phyloP scores from a whole-genome alignment of 371 early-diverging fungal species.

The Conidiobolus incongruus region DNA sequence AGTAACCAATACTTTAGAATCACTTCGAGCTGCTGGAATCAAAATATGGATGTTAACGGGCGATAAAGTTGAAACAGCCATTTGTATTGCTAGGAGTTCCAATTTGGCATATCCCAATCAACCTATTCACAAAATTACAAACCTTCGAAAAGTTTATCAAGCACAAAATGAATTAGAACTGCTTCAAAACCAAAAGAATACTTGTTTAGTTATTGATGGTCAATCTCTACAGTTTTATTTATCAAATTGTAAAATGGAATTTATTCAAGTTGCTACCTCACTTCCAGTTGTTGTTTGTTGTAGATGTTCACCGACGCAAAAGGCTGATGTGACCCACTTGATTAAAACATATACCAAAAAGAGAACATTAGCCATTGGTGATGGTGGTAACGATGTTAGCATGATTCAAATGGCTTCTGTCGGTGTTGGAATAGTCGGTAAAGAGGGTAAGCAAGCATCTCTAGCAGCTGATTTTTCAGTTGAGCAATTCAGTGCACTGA shows the following conservation, averaged over 20 bases:
- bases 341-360: conserved; percentile 58
- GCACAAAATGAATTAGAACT: conserved; percentile 40
- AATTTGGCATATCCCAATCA: conserved; percentile 80
- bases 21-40: conserved; percentile 87
- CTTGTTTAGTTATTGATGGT: conserved; percentile 94
- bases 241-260: conserved; percentile 51
- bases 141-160: conserved; percentile 11
- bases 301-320: conserved; percentile 98
- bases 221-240: conserved; percentile 52
- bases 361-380: conserved; percentile 87
- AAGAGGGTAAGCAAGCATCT: conserved; percentile 96
- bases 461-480: conserved; percentile 95
- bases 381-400: conserved; percentile 98
- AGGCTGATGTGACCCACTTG: conserved; percentile 85
- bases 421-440: conserved; percentile 96
- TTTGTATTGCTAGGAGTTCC: conserved; percentile 85
- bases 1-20: conserved; percentile 81
- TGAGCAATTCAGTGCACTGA: conserved; percentile 74
- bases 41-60: conserved; percentile 99
- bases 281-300: conserved; percentile 92
- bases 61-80: conserved; percentile 99
- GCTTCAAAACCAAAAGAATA: conserved; percentile 31
- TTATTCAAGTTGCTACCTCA: conserved; percentile 54
- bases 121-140: conserved; percentile 46
- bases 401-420: conserved; percentile 98